These are phyloP conservation scores for Pestalotiopsis sp. DNA, from an alignment of 2,329 filamentous ascomycete species.

Conservation along the genomic window DNA sequence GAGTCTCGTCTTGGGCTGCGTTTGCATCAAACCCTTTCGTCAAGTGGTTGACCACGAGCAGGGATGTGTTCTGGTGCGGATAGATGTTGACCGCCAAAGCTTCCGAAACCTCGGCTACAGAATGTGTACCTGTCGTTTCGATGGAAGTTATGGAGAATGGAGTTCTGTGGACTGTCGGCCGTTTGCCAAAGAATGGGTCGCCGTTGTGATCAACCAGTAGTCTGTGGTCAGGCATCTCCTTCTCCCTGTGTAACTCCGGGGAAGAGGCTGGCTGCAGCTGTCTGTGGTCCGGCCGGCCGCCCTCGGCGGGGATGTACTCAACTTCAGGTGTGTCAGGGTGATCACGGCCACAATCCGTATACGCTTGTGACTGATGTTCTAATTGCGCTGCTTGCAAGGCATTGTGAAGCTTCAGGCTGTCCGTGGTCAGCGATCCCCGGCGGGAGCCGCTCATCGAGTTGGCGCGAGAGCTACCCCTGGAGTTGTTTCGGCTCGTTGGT, in stretches of 20 bases:
- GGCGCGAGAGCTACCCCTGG: slow-evolving; percentile 29
- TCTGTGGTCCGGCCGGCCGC: slow-evolving; percentile 25
- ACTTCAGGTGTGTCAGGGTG: slow-evolving; percentile 16
- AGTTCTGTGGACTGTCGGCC: slow-evolving; percentile 57
- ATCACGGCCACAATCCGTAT: too few relatives aligned
- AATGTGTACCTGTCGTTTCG: slow-evolving; percentile 61
- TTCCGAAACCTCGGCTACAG: slow-evolving; percentile 61
- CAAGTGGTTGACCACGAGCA: slow-evolving; percentile 61
- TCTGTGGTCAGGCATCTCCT: slow-evolving; percentile 29
- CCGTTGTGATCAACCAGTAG: slow-evolving; percentile 52
- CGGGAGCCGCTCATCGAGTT: slow-evolving; percentile 21
- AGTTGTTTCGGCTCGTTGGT: slow-evolving; percentile 58
- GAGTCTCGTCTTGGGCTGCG: slow-evolving; percentile 28
- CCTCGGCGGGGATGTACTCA: slow-evolving; percentile 24
- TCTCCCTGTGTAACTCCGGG: slow-evolving; percentile 35
- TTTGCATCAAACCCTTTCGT: slow-evolving; percentile 51
- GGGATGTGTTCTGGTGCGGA: slow-evolving; percentile 65
- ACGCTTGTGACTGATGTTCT: slow-evolving; percentile 16
- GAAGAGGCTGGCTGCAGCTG: slow-evolving; percentile 31
- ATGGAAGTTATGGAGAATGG: slow-evolving; percentile 65
- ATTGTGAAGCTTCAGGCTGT: slow-evolving; percentile 60
- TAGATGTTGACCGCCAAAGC: slow-evolving; percentile 64
- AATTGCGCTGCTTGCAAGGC: slow-evolving; percentile 34
- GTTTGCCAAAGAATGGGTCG: slow-evolving; percentile 54
- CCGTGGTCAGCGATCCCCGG: slow-evolving; percentile 46